Base-by-base conservation (phyloP, 2,329 filamentous ascomycete genomes). In the Talaromyces albobiverticillius region DNA sequence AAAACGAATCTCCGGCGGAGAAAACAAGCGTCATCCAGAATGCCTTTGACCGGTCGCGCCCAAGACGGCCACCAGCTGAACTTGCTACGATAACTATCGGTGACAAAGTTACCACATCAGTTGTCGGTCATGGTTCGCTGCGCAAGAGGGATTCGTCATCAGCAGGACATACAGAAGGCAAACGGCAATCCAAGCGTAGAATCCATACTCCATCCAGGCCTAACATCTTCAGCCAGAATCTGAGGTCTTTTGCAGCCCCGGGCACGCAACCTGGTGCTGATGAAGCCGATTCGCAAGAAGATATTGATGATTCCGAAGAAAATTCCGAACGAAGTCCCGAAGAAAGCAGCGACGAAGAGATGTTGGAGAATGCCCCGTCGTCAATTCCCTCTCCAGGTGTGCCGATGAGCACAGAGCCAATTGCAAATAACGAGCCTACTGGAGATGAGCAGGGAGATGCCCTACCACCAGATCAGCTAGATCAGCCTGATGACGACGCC, bases 11-110 rank as follows among this genome's bases (percentile, higher is more conserved):
- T 14, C 23, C 53, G 2, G 53, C 58, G 46, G 62, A 71, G 55
- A 72, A 70, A 2, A 70, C 73, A 14, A 78, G 78, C 41, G 64
- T 77, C 0, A 72, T 87, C 22, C 79, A 81, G 49, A 84, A 79
- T 63, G 84, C 84, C 1, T 86, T 86, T 60, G 82, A 85, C 65
- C 78, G 81, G 16, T 86, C 86, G 82, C 77, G 84, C 14, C 78
- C 81, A 1, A 87, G 83, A 64, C 80, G 87, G 31, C 73, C 80
- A 2, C 79, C 81, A 1, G 72, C 79, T 25, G 85, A 89, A 62
- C 74, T 86, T 49, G 88, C 88, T 18, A 89, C 87, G 2, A 88
- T 93, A 46, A 91, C 87, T 0, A 83, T 93, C 51, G 89, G 88
- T 1, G 79, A 85, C 57, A 80, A 79, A 43, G 89, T 85, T 0